phyloP scores from a whole-genome alignment of 257 asterid species.

The Ilex asprella region DNA sequence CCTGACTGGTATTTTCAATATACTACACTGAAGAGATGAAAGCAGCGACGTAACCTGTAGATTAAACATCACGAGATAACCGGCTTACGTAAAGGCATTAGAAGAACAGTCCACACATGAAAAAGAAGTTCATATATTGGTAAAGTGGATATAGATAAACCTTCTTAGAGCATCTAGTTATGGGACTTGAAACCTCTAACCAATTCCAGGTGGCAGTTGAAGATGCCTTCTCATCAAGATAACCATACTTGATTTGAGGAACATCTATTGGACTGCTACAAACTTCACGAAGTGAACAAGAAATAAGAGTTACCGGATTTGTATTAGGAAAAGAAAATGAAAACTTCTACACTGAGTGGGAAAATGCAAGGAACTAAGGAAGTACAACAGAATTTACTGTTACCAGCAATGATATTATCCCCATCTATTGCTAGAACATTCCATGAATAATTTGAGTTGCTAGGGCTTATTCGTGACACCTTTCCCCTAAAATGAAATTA shows the following conservation, averaged over 20 bases:
- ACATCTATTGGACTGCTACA: conserved; percentile 69
- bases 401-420: conserved; percentile 67
- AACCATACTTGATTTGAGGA: conserved; percentile 81
- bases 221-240: conserved; percentile 24
- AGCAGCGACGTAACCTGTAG: conserved; percentile 57
- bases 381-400: conserved; percentile 11
- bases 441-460: conserved; percentile 62
- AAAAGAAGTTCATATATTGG: conserved; percentile 3
- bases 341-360: background rate
- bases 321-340: conserved; percentile 9
- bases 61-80: background rate
- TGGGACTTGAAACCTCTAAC: conserved; percentile 61
- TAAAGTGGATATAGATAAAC: conserved; percentile 20
- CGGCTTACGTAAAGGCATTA: background rate
- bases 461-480: conserved; percentile 66
- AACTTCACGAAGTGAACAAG: conserved; percentile 32
- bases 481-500: conserved; percentile 51
- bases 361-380: background rate
- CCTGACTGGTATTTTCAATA: conserved; percentile 61
- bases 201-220: conserved; percentile 58
- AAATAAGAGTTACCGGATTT: conserved; percentile 4
- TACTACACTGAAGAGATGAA: conserved; percentile 45
- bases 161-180: conserved; percentile 55
- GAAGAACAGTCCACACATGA: conserved; percentile 2
- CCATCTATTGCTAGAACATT: conserved; percentile 62